Evolutionary conservation across 208 protist species (phyloP).

Genomic region (Wallacemonas collosoma): DNA sequence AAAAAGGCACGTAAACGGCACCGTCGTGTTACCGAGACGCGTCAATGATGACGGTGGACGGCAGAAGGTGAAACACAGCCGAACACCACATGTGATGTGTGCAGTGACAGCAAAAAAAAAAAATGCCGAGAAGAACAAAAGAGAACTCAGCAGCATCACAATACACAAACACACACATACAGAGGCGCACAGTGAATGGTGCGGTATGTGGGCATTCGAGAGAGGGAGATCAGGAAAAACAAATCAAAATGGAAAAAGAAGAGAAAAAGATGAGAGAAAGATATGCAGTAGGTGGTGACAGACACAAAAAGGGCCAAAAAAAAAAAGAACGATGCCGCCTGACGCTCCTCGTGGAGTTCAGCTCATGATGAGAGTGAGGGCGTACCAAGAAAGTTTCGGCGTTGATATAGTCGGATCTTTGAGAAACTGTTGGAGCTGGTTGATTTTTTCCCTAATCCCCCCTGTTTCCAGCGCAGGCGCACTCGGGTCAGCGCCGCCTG

Average conservation of each 20-base stretch:
- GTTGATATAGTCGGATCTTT: background rate
- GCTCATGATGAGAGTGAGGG: background rate
- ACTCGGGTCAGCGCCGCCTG: background rate
- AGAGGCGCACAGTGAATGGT: too few species aligned
- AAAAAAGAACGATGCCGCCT: constrained; percentile 10
- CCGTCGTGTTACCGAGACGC: too few species aligned
- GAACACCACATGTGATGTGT: too few species aligned
- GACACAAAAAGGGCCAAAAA: background rate
- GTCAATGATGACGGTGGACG: too few species aligned
- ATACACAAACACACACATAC: too few species aligned
- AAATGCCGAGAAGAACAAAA: background rate
- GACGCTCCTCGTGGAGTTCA: background rate
- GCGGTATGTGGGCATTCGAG: too few species aligned
- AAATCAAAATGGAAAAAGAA: constrained; percentile 2
- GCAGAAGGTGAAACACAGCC: too few species aligned
- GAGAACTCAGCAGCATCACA: too few species aligned
- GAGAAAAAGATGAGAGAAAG: background rate
- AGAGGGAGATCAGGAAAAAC: background rate
- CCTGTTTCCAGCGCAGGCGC: background rate
- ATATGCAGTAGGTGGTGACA: background rate
- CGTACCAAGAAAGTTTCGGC: background rate
- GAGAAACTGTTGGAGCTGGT: constrained; percentile 18
- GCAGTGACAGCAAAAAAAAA: constrained; percentile 8
- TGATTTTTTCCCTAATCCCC: constrained; percentile 13
- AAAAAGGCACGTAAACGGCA: background rate